Percentiles rank a stretch among this genome's conserved stretches.
phyloP scores from a whole-genome alignment of 1,284 basidiomycete species.

The Ustilago sp. region DNA sequence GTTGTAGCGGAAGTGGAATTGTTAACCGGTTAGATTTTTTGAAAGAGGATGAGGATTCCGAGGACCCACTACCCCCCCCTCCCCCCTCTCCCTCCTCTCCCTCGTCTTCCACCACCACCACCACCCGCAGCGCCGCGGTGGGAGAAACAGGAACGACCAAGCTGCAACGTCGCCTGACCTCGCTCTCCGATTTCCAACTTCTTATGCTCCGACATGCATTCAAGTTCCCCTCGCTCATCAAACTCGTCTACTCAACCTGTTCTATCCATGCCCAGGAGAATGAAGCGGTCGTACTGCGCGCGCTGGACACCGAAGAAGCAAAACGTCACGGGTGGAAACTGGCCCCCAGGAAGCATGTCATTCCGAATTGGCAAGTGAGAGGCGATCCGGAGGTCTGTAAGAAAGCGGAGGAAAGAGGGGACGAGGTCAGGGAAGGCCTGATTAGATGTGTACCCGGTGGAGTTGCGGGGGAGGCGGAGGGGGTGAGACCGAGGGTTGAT shows the following conservation, averaged over 20 bases:
- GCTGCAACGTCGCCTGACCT: conserved; percentile 24
- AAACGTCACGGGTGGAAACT: conserved; percentile 47
- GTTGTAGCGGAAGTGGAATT: conserved; percentile 65
- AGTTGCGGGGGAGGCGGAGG: not conserved
- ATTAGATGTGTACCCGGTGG: conserved; percentile 59
- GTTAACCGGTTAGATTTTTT: conserved; percentile 64
- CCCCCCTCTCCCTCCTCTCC: not conserved
- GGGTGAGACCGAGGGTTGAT: conserved; percentile 27
- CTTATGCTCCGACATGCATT: conserved; percentile 94
- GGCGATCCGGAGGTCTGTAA: conserved; percentile 45
- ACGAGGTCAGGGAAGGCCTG: conserved; percentile 35
- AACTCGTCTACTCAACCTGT: conserved; percentile 96
- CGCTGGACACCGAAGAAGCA: conserved; percentile 52
- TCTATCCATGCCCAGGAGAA: conserved; percentile 91
- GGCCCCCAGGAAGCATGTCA: conserved; percentile 41
- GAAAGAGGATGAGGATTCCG: conserved; percentile 46
- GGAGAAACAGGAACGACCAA: conserved; percentile 10
- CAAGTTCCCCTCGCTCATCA: conserved; percentile 78
- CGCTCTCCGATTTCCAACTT: conserved; percentile 74
- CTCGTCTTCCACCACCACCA: not conserved
- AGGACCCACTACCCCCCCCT: conserved; percentile 12
- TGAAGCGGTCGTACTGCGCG: conserved; percentile 79
- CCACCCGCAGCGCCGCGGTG: not conserved
- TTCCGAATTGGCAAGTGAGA: conserved; percentile 59
- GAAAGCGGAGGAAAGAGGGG: conserved; percentile 7